Base-by-base conservation (phyloP, 768 basidiomycete genomes). In the button mushroom (Agaricus bisporus) region DNA sequence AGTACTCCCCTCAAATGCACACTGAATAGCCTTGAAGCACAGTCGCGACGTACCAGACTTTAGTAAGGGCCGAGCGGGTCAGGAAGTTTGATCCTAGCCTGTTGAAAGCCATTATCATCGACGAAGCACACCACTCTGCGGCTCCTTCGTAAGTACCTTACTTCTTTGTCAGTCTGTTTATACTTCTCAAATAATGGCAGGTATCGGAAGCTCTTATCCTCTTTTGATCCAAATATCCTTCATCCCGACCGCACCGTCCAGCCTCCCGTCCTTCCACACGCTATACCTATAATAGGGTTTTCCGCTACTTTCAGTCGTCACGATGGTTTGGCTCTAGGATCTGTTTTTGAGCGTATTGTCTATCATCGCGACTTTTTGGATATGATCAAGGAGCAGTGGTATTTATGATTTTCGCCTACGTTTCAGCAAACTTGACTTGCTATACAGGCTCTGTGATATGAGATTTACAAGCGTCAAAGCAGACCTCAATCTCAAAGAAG, bases 71-170 rank as follows among this genome's bases (percentile, higher is more conserved):
- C 4, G 69, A 78, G 8, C 77, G 91, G 17, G 63, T 93, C 51
- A 73, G 73, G 5, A 95, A 95, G 64, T 95, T 95, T 64, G 74
- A 85, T 61, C 85, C 87, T 3, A 62, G 66, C 9, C 62, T 57
- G 43, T 68, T 91, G 57, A 91, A 87, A 61, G 87, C 86, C 14
- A 74, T 97, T 55, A 83, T 95, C 42, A 75, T 97, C 3, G 94
- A 97, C 62, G 94, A 97, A 69, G 95, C 95, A 0, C 95, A 98
- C 65, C 95, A 98, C 67, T 89, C 95, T 26, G 94, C 91, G 37
- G 90, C 95, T 8, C 85, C 86, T 28, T 93, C 94, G 83, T 95
- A 70, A 51, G 83, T 72, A 10, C 14, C 26, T 35, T 6, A 32
- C 7, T 32, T 49, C 12, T 37, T n/a, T 22, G 26, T 25, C 5